These are phyloP conservation scores for Erodium texanum DNA, from an alignment of 441 rosid genomes.

Conservation along the genomic window DNA sequence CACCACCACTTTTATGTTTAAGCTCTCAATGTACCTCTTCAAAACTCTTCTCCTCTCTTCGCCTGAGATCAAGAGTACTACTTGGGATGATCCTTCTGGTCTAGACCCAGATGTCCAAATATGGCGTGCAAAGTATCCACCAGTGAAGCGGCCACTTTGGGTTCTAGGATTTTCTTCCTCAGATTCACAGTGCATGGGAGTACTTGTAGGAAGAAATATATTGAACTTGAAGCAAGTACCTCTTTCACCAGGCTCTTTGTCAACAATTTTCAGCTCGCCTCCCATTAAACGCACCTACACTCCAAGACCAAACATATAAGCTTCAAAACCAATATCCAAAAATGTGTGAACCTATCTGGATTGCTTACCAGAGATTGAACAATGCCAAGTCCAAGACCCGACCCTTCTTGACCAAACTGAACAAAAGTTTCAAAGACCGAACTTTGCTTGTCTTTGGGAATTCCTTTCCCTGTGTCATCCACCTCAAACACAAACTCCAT, in stretches of 20 bases:
- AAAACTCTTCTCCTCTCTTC: constrained; percentile 37
- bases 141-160: constrained; percentile 12
- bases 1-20: constrained; percentile 32
- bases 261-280: constrained; percentile 43
- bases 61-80: constrained; percentile 30
- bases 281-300: constrained; percentile 43
- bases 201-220: constrained; percentile 25
- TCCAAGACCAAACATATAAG: no score
- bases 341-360: not conserved
- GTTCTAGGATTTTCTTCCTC: constrained; percentile 17
- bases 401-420: constrained; percentile 45
- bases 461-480: constrained; percentile 51
- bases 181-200: not conserved
- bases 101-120: constrained; percentile 21
- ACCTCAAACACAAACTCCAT: constrained; percentile 42
- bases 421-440: constrained; percentile 50
- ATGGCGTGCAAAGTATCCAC: constrained; percentile 16
- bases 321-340: no score
- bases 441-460: constrained; percentile 39
- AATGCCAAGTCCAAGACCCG: constrained; percentile 52
- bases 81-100: constrained; percentile 34
- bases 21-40: constrained; percentile 33
- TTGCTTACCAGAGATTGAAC: constrained; percentile 47
- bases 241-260: constrained; percentile 41
- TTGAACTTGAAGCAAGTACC: constrained; percentile 58